Base-by-base conservation (phyloP, 106 monocot species). In the Alisma plantagoaquatica region DNA sequence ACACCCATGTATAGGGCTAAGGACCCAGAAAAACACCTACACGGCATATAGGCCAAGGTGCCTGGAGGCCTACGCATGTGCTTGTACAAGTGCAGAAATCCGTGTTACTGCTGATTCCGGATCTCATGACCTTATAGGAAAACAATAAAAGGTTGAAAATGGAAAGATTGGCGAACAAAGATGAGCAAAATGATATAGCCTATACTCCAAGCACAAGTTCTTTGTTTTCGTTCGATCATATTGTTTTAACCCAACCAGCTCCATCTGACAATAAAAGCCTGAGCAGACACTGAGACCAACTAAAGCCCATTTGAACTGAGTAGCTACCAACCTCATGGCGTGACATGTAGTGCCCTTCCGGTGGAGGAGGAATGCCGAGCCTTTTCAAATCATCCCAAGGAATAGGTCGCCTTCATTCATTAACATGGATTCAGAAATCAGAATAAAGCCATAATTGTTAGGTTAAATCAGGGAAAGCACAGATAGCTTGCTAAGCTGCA, bases 311-410 rank as follows among this genome's bases (percentile, higher is more conserved):
- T 2, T 2, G 27, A 26, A 49, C 10, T 24, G 23, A 23, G 1
- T 0, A n/a, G n/a, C n/a, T 1, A 10, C 26, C 30, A 26, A 98
- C 98, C 78, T 98, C 65, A 62, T 63, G 79, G 51, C 90, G 82
- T 32, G 82, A 68, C 70, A 90, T 68, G 48, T 84, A 98, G 29
- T 61, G 75, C 29, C 85, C 90, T 72, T 89, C 81, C 1, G 90
- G 98, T 51, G 98, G 98, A 33, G 74, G 76, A 47, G 81, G 69
- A 53, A 98, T 98, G 21, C 98, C 98, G 41, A 98, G 85, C 59
- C 71, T 76, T 60, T 90, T 85, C 61, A 98, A 61, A 51, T 90
- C 98, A 64, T 90, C 90, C 55, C 62, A 66, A 3, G 98, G 98
- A 55, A 90, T 98, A 18, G 81, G 84, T 31, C 79, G 77, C 57